Evolutionary conservation across 495 filamentous ascomycete species (phyloP).

Genomic region (Tirmania nivea): DNA sequence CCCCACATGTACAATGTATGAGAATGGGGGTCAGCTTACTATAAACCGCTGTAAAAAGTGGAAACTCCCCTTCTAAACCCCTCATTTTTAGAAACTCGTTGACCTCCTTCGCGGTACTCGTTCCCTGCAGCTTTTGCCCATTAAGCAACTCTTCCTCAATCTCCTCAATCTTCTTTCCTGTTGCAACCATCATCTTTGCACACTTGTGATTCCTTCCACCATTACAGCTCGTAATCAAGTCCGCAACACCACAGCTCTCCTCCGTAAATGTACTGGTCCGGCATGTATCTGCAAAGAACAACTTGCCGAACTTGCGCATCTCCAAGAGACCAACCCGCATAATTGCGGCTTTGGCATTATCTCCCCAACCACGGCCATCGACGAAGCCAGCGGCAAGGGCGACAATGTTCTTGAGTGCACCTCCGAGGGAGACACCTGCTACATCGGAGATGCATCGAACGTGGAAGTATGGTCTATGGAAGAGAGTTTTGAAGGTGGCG

Average conservation of each 20-base stretch:
- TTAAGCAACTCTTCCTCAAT: constrained; percentile 80
- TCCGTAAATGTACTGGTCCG: constrained; percentile 74
- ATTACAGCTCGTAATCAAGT: constrained; percentile 82
- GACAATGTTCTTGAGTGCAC: constrained; percentile 93
- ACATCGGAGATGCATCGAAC: constrained; percentile 81
- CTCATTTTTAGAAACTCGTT: constrained; percentile 63
- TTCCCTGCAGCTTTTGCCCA: constrained; percentile 92
- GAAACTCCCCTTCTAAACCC: constrained; percentile 62
- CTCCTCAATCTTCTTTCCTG: constrained; percentile 57
- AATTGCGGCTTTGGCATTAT: constrained; percentile 90
- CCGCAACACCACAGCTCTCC: constrained; percentile 87
- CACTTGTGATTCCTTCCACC: constrained; percentile 86
- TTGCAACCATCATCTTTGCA: constrained; percentile 69
- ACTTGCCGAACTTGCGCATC: constrained; percentile 83
- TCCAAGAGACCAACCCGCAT: constrained; percentile 90
- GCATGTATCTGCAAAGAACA: constrained; percentile 69
- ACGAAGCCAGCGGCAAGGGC: constrained; percentile 90
- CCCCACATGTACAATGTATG: background rate
- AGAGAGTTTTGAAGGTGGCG: constrained; percentile 52
- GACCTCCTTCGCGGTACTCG: constrained; percentile 74
- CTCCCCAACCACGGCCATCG: constrained; percentile 87
- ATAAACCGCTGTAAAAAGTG: constrained; percentile 72
- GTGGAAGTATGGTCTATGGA: constrained; percentile 96
- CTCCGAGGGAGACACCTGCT: constrained; percentile 83
- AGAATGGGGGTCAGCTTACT: constrained; percentile 17